Percentiles rank a stretch among this genome's conserved stretches.
Conservation (phyloP, 768 basidiomycete species). For the Lactarius pseudohatsudake region DNA sequence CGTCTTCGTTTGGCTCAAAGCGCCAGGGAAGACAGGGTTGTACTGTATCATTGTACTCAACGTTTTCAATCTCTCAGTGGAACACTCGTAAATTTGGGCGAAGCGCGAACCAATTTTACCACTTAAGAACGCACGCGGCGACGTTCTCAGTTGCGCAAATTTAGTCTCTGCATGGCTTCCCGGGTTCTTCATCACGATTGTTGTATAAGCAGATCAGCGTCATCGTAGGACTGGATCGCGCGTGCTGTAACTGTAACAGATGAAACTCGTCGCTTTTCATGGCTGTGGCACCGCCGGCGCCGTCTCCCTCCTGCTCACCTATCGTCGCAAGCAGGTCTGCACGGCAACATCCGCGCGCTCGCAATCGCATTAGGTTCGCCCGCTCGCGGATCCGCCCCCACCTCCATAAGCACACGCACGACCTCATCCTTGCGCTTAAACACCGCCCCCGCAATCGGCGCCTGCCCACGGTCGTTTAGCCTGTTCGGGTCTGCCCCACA, state of each 20-base stretch:
- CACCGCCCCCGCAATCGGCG: constrained; percentile 72
- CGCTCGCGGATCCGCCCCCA: constrained; percentile 58
- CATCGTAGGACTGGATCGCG: background rate
- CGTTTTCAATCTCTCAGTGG: background rate
- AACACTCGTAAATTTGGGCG: too few relatives aligned
- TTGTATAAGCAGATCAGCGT: too few relatives aligned
- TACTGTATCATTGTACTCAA: background rate
- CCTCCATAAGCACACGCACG: constrained; percentile 51
- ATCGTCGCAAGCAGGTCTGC: constrained; percentile 54
- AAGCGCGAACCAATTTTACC: background rate
- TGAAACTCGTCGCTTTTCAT: constrained; percentile 1
- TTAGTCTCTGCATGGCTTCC: too few relatives aligned
- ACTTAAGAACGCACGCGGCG: too few relatives aligned
- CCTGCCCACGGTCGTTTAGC: constrained; percentile 69
- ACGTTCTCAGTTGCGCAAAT: too few relatives aligned
- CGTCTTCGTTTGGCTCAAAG: background rate
- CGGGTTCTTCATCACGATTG: too few relatives aligned
- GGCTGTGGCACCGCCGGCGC: constrained; percentile 25
- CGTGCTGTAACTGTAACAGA: background rate
- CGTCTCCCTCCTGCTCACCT: constrained; percentile 59
- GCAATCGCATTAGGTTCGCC: constrained; percentile 71
- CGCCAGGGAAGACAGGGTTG: too few relatives aligned
- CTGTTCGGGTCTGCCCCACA: constrained; percentile 65
- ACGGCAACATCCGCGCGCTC: constrained; percentile 66
- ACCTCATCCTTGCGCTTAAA: constrained; percentile 72